These are phyloP conservation scores for Rosa chinensis DNA, from an alignment of 306 rosid species.

Conservation along the genomic window DNA sequence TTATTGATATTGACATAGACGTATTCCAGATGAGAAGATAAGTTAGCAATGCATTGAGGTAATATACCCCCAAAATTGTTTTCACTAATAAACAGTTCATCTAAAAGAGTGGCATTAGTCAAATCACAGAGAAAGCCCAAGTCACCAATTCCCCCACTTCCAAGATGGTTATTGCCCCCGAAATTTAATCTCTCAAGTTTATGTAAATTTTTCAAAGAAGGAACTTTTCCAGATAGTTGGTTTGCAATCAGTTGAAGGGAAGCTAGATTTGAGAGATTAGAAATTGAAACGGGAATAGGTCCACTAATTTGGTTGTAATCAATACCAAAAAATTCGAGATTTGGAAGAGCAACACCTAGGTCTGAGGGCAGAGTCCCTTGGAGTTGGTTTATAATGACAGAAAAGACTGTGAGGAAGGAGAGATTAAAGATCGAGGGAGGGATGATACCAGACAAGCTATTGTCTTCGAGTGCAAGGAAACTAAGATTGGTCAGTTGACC, in stretches of 20 bases:
- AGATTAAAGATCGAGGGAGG: neutral
- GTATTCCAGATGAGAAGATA: neutral
- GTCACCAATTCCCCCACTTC: neutral
- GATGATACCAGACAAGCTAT: neutral
- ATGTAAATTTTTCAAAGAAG: neutral
- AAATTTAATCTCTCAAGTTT: neutral
- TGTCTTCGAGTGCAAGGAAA: no score
- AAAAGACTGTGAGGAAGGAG: neutral
- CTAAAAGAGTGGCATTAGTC: neutral
- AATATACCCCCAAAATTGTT: constrained; percentile 8
- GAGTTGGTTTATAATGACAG: fast-evolving
- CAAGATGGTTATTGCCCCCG: neutral
- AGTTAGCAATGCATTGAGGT: neutral
- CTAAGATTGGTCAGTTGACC: neutral
- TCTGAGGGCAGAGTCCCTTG: neutral
- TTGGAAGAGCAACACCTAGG: no score
- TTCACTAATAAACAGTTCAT: no score
- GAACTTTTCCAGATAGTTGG: neutral
- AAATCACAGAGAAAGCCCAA: neutral
- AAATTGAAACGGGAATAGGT: no score
- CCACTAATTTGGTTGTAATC: no score
- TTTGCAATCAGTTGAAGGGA: neutral
- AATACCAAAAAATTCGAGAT: no score
- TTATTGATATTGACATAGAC: neutral
- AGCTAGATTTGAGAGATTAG: no score